phyloP scores from a whole-genome alignment of 352 stramenopile genomes.

The Phytophthora sojae region DNA sequence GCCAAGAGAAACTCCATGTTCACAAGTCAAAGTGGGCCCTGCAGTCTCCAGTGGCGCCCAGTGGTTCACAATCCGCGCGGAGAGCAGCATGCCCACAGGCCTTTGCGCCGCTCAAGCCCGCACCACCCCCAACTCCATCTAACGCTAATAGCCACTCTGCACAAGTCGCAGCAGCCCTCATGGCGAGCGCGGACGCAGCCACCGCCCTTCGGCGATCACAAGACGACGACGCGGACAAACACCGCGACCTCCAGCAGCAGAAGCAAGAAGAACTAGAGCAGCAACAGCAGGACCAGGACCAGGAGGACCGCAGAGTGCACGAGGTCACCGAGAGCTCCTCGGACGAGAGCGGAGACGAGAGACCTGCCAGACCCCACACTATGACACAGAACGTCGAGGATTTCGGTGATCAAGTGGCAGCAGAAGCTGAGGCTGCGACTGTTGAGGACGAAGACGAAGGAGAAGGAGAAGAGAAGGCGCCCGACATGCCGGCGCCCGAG shows the following conservation, averaged over 20 bases:
- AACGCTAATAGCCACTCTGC: background rate
- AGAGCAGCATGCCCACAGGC: slow-evolving; percentile 36
- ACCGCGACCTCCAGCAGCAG: background rate
- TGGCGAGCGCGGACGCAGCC: slow-evolving; percentile 19
- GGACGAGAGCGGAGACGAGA: slow-evolving; percentile 41
- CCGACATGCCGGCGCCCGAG: slow-evolving; percentile 14
- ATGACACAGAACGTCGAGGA: background rate
- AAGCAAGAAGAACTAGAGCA: background rate
- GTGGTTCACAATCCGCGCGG: slow-evolving; percentile 33
- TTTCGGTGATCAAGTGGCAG: background rate
- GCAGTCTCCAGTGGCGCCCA: slow-evolving; percentile 23
- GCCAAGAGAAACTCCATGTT: slow-evolving; percentile 1
- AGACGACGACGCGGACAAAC: slow-evolving; percentile 6
- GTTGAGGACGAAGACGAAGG: background rate
- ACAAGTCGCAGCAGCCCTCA: slow-evolving; percentile 6
- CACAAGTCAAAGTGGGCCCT: background rate
- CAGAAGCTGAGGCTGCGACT: background rate
- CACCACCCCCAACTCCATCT: background rate
- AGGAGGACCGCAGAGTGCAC: slow-evolving; percentile 27
- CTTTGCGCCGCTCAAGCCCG: slow-evolving; percentile 19
- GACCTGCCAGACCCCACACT: background rate
- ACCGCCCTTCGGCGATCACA: background rate
- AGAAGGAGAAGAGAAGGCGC: slow-evolving; percentile 12
- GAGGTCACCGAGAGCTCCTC: slow-evolving; percentile 53
- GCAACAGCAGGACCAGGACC: slow-evolving; percentile 1